phyloP scores from a whole-genome alignment of 192 early-diverging fungal genomes.

The Podila horticola region DNA sequence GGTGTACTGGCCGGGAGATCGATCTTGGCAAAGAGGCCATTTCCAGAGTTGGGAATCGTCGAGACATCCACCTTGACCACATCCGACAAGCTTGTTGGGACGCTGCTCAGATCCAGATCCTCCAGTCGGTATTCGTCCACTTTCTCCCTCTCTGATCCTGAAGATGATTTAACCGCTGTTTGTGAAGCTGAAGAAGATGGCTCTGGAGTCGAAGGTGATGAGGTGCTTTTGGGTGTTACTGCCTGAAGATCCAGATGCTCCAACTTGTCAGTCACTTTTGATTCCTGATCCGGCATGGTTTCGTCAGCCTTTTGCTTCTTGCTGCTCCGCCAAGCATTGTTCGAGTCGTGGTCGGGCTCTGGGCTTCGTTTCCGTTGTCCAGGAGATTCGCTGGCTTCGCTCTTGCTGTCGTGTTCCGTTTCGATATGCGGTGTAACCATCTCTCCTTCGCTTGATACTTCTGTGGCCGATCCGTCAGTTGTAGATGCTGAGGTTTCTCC shows the following conservation, averaged over 20 bases:
- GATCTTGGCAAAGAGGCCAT: conserved; percentile 79
- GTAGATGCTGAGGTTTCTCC: not conserved
- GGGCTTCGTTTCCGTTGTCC: conserved; percentile 28
- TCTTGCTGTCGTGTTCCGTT: not conserved
- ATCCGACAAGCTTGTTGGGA: conserved; percentile 70
- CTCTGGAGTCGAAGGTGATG: conserved; percentile 12
- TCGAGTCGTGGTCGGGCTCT: not conserved
- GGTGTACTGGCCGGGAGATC: conserved; percentile 80
- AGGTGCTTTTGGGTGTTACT: not conserved
- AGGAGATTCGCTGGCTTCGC: not conserved
- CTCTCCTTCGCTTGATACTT: too few species aligned
- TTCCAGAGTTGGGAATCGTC: conserved; percentile 77
- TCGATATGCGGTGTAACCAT: not conserved
- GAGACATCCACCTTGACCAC: conserved; percentile 72
- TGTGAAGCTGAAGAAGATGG: not conserved
- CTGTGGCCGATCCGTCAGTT: not conserved
- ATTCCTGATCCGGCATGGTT: conserved; percentile 5
- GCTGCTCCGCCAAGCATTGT: conserved; percentile 1
- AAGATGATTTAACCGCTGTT: not conserved
- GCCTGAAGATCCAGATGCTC: conserved; percentile 33
- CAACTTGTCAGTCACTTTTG: conserved; percentile 20
- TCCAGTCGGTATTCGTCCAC: conserved; percentile 55
- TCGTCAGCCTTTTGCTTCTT: conserved; percentile 43
- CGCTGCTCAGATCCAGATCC: conserved; percentile 61
- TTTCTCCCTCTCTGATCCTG: conserved; percentile 1